Evolutionary conservation across 192 early-diverging fungal species (phyloP).

Genomic region (Gamsiella multidivaricata): DNA sequence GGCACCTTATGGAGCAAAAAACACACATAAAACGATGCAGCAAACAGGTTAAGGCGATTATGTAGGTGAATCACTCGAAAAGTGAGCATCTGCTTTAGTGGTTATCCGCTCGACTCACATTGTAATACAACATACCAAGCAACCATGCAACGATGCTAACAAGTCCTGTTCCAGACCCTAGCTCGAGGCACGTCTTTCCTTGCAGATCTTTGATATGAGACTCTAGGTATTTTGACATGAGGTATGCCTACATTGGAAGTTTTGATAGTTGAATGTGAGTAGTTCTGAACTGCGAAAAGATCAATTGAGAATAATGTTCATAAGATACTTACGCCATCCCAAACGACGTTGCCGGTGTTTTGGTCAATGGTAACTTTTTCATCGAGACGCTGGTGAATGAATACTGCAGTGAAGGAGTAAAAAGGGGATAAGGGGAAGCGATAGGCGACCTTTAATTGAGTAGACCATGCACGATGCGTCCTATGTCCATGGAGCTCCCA

Average conservation of each 20-base stretch:
- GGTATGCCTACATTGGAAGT: slow-evolving; percentile 32
- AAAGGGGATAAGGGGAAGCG: neutral
- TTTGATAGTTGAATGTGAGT: neutral
- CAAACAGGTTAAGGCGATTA: neutral
- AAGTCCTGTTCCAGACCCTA: slow-evolving; percentile 51
- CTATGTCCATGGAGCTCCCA: no score
- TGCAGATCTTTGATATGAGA: slow-evolving; percentile 24
- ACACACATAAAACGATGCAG: neutral
- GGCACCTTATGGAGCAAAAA: slow-evolving; percentile 15
- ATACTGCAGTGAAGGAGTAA: slow-evolving; percentile 8
- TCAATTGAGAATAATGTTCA: neutral
- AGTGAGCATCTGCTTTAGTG: neutral
- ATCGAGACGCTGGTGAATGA: slow-evolving; percentile 41
- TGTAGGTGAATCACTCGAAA: no score
- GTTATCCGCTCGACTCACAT: no score
- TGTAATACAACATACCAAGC: no score
- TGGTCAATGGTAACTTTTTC: slow-evolving; percentile 50
- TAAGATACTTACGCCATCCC: slow-evolving; percentile 53
- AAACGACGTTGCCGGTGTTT: slow-evolving; percentile 54
- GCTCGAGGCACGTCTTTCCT: slow-evolving; percentile 44
- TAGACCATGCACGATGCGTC: no score
- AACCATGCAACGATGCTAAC: slow-evolving; percentile 52
- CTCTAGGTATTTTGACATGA: slow-evolving; percentile 34
- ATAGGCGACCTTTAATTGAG: neutral
- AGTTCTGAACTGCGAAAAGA: neutral